Base-by-base conservation (phyloP, 2,329 filamentous ascomycete genomes). In the Pseudogymnoascus sp. region DNA sequence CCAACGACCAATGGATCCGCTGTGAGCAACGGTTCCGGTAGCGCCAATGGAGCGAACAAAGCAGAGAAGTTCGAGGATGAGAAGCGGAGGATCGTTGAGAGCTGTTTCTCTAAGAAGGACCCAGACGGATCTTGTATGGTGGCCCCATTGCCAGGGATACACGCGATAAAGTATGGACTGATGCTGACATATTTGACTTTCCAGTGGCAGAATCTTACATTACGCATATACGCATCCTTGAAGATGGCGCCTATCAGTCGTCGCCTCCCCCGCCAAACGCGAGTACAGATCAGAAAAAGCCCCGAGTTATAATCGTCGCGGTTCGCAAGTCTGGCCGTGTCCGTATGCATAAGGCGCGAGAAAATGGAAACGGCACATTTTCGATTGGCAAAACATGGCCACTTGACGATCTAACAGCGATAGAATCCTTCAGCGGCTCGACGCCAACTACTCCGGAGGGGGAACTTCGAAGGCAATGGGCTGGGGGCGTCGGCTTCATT, bases 361-460 rank as follows among this genome's bases (percentile, higher is more conserved):
- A 99, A 78, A 99, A 99, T 74, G 81, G 84, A 63, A 97, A 96
- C 75, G 92, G 92, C 63, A 86, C 90, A 23, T 99, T 97, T 76
- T 97, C 93, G 18, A 96, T 99, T 69, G 95, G 95, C 68, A 99
- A 99, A 78, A 96, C 95, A 3, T 99, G 95, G 95, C 90, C 93
- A 74, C 83, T 99, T 69, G 93, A 97, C 75, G 95, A 99, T 73
- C 79, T 99, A 60, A 83, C 84, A 4, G 82, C 84, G 54, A 90
- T 99, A 68, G 89, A 96, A 74, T 95, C 91, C 26, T 97, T 88
- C 72, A 88, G 86, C 5, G 82, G 86, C 47, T 75, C 84, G 77
- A 80, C 74, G 72, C 83, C 80, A 72, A 80, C 75, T 69, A 87
- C 67, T 73, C 83, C 78, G 68, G 83, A 81, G 75, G 88, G 82